A percentile compares a stretch with the other conserved stretches of the same genome.
These are phyloP conservation scores for Pseudopyricularia javanii DNA, from an alignment of 2,329 filamentous ascomycete genomes.

Conservation along the genomic window DNA sequence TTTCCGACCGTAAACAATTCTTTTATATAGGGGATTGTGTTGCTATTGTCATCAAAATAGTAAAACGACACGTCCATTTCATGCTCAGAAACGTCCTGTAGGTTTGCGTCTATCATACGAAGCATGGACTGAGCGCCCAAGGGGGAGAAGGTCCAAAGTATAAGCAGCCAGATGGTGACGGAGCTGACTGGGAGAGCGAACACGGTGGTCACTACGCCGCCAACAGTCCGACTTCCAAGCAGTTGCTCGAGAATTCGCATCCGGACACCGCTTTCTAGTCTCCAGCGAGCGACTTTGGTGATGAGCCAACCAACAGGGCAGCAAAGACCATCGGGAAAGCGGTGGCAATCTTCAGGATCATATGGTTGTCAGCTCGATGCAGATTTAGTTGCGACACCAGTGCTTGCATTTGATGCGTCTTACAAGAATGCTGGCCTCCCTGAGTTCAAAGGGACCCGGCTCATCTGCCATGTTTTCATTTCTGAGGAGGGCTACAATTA, in stretches of 20 bases:
- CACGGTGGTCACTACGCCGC: background rate
- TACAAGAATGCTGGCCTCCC: too few relatives aligned
- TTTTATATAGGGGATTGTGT: too few relatives aligned
- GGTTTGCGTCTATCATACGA: background rate
- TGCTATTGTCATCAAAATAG: background rate
- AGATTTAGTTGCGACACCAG: too few relatives aligned
- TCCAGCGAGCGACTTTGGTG: background rate
- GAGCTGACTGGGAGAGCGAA: background rate
- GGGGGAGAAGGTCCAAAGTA: background rate
- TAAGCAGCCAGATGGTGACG: background rate
- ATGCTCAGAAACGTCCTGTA: background rate
- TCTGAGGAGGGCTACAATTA: too few relatives aligned
- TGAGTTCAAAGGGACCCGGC: too few relatives aligned
- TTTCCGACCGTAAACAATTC: too few relatives aligned
- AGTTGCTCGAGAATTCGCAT: background rate
- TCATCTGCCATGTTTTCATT: too few relatives aligned
- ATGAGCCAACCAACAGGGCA: background rate
- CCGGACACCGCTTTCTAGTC: background rate
- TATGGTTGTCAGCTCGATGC: too few relatives aligned
- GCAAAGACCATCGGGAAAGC: background rate
- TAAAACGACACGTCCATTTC: background rate
- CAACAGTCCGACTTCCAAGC: background rate
- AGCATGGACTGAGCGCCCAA: background rate
- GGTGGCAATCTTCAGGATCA: background rate
- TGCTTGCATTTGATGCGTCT: too few relatives aligned